phyloP scores from a whole-genome alignment of 2,329 filamentous ascomycete genomes.

The Phaeosphaeriaceae sp. region DNA sequence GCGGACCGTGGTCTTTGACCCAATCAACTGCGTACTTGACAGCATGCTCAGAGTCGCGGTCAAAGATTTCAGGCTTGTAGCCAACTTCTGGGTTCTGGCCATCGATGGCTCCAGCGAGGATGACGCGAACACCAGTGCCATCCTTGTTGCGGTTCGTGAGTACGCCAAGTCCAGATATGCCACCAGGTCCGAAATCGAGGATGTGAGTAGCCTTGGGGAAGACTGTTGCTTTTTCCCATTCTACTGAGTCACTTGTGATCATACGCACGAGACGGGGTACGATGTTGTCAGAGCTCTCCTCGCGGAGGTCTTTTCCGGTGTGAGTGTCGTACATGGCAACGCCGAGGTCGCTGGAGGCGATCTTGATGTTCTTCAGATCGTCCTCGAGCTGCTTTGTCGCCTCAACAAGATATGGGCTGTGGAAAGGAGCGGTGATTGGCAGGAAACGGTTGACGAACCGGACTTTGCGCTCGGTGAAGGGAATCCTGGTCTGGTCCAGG shows the following conservation, averaged over 20 bases:
- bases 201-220: conserved; percentile 94
- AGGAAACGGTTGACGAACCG: conserved; percentile 97
- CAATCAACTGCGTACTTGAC: conserved; percentile 96
- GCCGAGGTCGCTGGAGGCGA: conserved; percentile 74
- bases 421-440: conserved; percentile 96
- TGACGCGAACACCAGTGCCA: conserved; percentile 94
- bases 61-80: conserved; percentile 97
- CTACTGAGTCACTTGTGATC: conserved; percentile 91
- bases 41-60: conserved; percentile 92
- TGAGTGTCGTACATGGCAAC: conserved; percentile 84
- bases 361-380: conserved; percentile 82
- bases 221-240: conserved; percentile 94
- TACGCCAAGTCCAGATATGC: conserved; percentile 93
- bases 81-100: conserved; percentile 90
- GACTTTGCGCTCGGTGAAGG: conserved; percentile 93
- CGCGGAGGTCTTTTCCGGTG: conserved; percentile 82
- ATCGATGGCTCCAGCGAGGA: conserved; percentile 91
- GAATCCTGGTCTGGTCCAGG: conserved; percentile 91
- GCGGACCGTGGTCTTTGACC: conserved; percentile 97
- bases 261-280: conserved; percentile 87
- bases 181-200: conserved; percentile 94
- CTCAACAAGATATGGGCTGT: conserved; percentile 89
- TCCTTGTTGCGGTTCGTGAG: conserved; percentile 99
- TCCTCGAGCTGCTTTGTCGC: conserved; percentile 84
- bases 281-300: conserved; percentile 73